Percentiles rank a stretch among this genome's conserved stretches.
Conservation (phyloP, 768 basidiomycete genomes). For the Ephemerocybe angulata region DNA sequence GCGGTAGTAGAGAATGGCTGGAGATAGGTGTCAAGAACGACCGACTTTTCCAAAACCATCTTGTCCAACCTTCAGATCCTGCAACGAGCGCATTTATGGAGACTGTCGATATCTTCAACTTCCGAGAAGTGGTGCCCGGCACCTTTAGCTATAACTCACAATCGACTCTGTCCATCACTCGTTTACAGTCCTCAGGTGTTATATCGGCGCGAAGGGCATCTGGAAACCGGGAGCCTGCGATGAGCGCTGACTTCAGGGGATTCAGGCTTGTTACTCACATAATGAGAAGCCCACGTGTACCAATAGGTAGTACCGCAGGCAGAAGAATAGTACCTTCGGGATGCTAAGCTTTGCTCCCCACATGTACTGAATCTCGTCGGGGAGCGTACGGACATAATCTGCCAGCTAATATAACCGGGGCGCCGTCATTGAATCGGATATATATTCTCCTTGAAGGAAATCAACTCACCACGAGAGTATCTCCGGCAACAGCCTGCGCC, state of each 20-base stretch:
- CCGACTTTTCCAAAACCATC: not conserved
- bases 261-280: too few species aligned
- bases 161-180: too few species aligned
- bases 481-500: too few species aligned
- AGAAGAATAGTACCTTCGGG: not conserved
- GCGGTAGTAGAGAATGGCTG: not conserved
- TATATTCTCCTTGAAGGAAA: too few species aligned
- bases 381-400: too few species aligned
- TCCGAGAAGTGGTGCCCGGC: not conserved
- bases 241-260: too few species aligned
- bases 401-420: too few species aligned
- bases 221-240: too few species aligned
- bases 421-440: too few species aligned
- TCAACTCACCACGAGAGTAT: too few species aligned
- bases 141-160: not conserved
- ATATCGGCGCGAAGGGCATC: too few species aligned
- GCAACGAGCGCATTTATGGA: not conserved
- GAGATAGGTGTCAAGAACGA: not conserved
- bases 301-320: not conserved
- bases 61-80: not conserved
- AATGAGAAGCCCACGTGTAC: not conserved
- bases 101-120: not conserved
- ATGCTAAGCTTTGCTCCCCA: not conserved
- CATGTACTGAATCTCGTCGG: not conserved
- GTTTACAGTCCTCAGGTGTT: too few species aligned